Base-by-base conservation (phyloP, 106 monocot species). In the Apostasia ramifera region DNA sequence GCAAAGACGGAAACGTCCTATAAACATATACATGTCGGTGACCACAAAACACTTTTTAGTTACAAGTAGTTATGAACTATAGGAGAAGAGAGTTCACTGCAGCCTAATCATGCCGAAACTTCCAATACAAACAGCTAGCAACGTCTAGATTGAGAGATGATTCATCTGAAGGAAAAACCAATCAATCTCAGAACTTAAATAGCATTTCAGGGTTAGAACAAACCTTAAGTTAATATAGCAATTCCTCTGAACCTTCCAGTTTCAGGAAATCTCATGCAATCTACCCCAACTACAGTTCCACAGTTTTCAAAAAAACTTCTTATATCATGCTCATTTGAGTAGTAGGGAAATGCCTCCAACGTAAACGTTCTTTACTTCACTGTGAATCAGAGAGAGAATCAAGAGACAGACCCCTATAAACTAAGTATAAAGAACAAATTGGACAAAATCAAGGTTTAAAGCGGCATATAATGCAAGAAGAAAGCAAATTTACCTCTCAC, bases 261-360 rank as follows among this genome's bases (percentile, higher is more conserved):
- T 71, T 98, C 98, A 59, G 98, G 90, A 73, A 98, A 98, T 11
- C 40, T 82, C 98, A 98, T 98, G 83, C 98, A 98, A 60, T 98
- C 87, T 60, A 93, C 26, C 61, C 83, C 90, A 54, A 83, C 81
- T 43, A 98, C 63, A 59, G 93, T 90, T 14, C 98, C 98, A 63
- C 93, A 98, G 9, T 78, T 61, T 40, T 93, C 81, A 75, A 98
- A 98, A 71, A 98, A 98, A 63, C 90, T 90, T 76, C 77, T 85
- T 78, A 98, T 98, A 61, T 98, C 98, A 69, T 98, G 93, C 71
- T 93, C 93, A 41, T 78, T 81, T 0, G 98, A 98, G 75, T 98
- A 98, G 66, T 93, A 98, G n/a, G 92, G 97, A 47, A 26, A 98
- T 98, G 60, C 97, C 97, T 47, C 97, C 97, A 15, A 90, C 98